Conservation (phyloP, 2,329 filamentous ascomycete genomes). For the Metarhizium sp. region DNA sequence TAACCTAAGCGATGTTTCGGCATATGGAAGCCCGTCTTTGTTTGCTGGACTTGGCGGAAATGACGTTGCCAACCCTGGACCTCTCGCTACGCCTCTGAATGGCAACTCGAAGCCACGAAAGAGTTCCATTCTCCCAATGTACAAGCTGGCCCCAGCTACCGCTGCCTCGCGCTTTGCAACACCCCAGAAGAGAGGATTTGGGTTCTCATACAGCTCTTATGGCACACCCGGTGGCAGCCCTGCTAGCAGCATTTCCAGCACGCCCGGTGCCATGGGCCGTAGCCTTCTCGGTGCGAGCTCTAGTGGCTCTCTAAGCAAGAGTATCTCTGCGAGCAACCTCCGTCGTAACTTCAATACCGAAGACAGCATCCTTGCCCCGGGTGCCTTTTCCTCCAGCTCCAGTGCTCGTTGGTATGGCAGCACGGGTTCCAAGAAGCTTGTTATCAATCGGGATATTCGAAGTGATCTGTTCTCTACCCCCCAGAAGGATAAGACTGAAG, state of each 20-base stretch:
- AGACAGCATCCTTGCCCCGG: conserved; percentile 77
- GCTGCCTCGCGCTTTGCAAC: conserved; percentile 73
- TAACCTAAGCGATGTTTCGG: conserved; percentile 73
- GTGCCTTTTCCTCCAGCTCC: conserved; percentile 67
- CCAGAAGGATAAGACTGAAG: conserved; percentile 37
- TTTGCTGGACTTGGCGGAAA: conserved; percentile 63
- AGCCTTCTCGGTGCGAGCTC: conserved; percentile 59
- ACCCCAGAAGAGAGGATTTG: conserved; percentile 78
- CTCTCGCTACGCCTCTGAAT: conserved; percentile 81
- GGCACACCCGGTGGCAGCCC: conserved; percentile 67
- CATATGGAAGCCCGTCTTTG: conserved; percentile 81
- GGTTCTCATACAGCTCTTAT: conserved; percentile 89
- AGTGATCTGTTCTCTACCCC: conserved; percentile 60
- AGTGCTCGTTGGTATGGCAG: conserved; percentile 56
- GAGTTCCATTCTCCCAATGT: conserved; percentile 71
- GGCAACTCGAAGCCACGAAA: conserved; percentile 67
- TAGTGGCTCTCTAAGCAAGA: conserved; percentile 70
- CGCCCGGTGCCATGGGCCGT: conserved; percentile 56
- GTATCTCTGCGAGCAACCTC: conserved; percentile 78
- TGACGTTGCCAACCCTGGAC: conserved; percentile 66
- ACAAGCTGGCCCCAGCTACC: conserved; percentile 68
- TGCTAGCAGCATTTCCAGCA: conserved; percentile 54
- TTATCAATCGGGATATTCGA: conserved; percentile 81
- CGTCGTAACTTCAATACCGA: conserved; percentile 73
- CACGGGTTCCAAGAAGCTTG: conserved; percentile 74